Percentiles rank a stretch among this genome's conserved stretches.
phyloP scores from a whole-genome alignment of 352 stramenopile species.

The Phytophthora crassamura region DNA sequence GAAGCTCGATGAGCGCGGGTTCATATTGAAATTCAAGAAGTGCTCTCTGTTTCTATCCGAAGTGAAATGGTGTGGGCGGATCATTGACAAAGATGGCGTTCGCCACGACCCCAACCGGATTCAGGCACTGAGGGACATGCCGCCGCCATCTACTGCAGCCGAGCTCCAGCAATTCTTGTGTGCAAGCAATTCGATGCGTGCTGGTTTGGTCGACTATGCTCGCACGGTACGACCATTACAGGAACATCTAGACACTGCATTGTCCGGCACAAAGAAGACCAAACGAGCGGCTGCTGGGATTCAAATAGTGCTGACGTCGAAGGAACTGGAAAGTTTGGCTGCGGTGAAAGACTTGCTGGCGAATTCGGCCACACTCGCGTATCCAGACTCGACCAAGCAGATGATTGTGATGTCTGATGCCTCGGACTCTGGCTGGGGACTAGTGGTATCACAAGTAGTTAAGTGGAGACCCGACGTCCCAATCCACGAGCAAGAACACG shows the following conservation, averaged over 20 bases:
- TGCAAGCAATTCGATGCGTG: too few relatives aligned
- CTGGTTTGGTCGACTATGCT: too few relatives aligned
- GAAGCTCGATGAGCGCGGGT: slow-evolving; percentile 5
- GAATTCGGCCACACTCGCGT: background rate
- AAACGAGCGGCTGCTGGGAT: slow-evolving; percentile 16
- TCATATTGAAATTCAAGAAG: slow-evolving; percentile 36
- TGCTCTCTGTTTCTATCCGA: slow-evolving; percentile 17
- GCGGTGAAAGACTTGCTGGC: background rate
- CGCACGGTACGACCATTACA: too few relatives aligned
- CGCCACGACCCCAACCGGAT: slow-evolving; percentile 15
- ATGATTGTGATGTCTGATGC: background rate
- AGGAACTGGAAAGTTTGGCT: slow-evolving; percentile 2
- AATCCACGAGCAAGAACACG: slow-evolving; percentile 1
- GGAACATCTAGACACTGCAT: too few relatives aligned
- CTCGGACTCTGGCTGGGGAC: background rate
- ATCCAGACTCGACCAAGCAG: background rate
- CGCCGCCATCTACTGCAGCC: background rate
- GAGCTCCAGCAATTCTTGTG: slow-evolving; percentile 40
- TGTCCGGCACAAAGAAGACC: slow-evolving; percentile 10
- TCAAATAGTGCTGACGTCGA: background rate
- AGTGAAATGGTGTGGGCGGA: slow-evolving; percentile 28
- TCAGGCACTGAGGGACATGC: slow-evolving; percentile 8
- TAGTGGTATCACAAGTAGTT: background rate
- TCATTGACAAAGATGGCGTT: slow-evolving; percentile 27
- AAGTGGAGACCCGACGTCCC: background rate